phyloP scores from a whole-genome alignment of 2,329 filamentous ascomycete genomes.

The Neonectria hederae region DNA sequence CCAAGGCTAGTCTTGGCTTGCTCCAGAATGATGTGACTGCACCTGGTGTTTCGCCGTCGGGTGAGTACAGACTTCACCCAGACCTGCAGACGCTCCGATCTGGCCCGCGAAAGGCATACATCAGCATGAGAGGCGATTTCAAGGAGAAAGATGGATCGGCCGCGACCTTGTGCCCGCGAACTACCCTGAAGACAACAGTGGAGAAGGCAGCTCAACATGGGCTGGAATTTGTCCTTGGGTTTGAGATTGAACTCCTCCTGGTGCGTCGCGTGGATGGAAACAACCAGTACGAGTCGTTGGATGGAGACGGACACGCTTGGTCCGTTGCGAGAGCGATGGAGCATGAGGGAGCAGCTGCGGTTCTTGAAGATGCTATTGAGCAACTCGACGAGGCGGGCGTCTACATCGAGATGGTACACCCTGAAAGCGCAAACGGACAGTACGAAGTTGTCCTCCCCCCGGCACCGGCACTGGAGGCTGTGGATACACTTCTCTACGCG shows the following conservation, averaged over 20 bases:
- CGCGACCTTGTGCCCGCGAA: conserved; percentile 70
- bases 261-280: conserved; percentile 56
- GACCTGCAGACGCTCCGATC: conserved; percentile 70
- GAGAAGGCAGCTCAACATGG: conserved; percentile 60
- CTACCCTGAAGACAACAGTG: conserved; percentile 66
- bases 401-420: conserved; percentile 75
- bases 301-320: conserved; percentile 76
- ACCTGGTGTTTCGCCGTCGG: conserved; percentile 63
- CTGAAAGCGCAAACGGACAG: conserved; percentile 77
- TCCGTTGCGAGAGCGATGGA: conserved; percentile 71
- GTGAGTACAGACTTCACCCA: conserved; percentile 73
- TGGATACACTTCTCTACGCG: conserved; percentile 76
- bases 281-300: conserved; percentile 54
- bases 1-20: conserved; percentile 71
- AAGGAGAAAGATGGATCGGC: conserved; percentile 61
- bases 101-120: conserved; percentile 68
- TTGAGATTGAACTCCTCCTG: conserved; percentile 84
- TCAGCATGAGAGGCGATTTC: conserved; percentile 75
- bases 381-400: conserved; percentile 70
- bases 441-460: conserved; percentile 80
- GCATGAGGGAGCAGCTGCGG: conserved; percentile 62
- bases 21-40: conserved; percentile 72
- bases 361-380: conserved; percentile 73
- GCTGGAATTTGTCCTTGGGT: conserved; percentile 74
- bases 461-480: conserved; percentile 69